These are phyloP conservation scores for Aspergillus asperescens DNA, from an alignment of 495 filamentous ascomycete species.

Conservation along the genomic window DNA sequence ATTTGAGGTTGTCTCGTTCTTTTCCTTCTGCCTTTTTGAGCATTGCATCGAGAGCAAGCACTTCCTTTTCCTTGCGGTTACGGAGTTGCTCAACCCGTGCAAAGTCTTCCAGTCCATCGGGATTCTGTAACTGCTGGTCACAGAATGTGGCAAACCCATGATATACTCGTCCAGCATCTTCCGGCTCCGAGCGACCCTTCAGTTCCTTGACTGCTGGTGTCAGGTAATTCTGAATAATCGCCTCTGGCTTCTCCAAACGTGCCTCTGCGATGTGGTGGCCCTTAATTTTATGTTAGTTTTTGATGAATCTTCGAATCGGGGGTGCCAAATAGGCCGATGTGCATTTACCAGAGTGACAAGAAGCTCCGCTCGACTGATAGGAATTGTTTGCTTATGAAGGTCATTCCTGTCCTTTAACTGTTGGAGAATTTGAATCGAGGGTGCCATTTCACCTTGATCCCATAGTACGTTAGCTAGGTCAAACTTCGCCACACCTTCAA, in stretches of 20 bases:
- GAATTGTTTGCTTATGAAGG: constrained; percentile 64
- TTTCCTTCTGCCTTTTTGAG: constrained; percentile 47
- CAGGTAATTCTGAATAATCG: constrained; percentile 79
- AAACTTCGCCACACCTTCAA: constrained; percentile 66
- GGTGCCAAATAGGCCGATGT: too few relatives aligned
- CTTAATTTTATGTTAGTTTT: constrained; percentile 35
- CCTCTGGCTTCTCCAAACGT: constrained; percentile 85
- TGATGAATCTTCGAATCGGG: too few relatives aligned
- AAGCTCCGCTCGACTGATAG: constrained; percentile 70
- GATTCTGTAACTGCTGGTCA: constrained; percentile 83
- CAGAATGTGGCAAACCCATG: constrained; percentile 95
- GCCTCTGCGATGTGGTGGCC: constrained; percentile 86
- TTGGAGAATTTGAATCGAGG: constrained; percentile 85
- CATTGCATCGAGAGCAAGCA: constrained; percentile 58
- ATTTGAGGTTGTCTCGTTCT: constrained; percentile 43
- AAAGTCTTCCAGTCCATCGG: constrained; percentile 78
- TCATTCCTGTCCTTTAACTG: constrained; percentile 58
- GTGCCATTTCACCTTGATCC: constrained; percentile 88
- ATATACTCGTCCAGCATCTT: constrained; percentile 80
- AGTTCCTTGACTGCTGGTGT: constrained; percentile 77
- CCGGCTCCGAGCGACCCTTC: constrained; percentile 58
- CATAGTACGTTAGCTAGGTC: constrained; percentile 88
- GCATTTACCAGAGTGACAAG: constrained; percentile 75
- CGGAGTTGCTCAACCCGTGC: constrained; percentile 72
- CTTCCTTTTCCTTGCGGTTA: constrained; percentile 73